Evolutionary conservation across 805 yeast species (phyloP).

Genomic region (Hanseniaspora lachancei): DNA sequence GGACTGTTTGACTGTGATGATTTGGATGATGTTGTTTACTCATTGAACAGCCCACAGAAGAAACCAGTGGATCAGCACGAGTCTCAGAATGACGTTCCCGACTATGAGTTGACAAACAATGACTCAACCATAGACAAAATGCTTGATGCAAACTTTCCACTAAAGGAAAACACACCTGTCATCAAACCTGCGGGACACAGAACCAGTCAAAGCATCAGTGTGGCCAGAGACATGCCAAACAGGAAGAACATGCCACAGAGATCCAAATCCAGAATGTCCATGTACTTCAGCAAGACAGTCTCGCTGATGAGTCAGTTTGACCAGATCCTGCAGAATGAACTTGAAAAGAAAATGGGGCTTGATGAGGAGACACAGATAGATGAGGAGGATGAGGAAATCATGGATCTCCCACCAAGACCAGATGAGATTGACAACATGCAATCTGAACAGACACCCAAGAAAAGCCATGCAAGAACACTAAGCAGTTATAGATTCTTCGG

Average conservation of each 20-base stretch:
- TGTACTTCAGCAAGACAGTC: slow-evolving; percentile 13
- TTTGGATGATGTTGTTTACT: slow-evolving; percentile 8
- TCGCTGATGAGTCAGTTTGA: slow-evolving; percentile 52
- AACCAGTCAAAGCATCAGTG: slow-evolving; percentile 12
- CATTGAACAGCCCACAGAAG: slow-evolving; percentile 10
- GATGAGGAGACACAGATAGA: slow-evolving; percentile 17
- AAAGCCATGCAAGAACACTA: slow-evolving; percentile 5
- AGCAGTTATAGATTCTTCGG: slow-evolving; percentile 12
- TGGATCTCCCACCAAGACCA: slow-evolving; percentile 10
- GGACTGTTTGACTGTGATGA: not conserved
- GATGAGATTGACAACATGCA: slow-evolving; percentile 2
- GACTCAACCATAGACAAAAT: not conserved
- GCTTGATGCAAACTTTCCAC: not conserved
- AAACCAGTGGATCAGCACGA: not conserved
- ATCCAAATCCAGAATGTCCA: slow-evolving; percentile 12
- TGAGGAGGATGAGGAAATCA: slow-evolving; percentile 5
- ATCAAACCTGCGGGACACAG: not conserved
- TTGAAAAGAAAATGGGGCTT: slow-evolving; percentile 39
- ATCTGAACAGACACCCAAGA: not conserved
- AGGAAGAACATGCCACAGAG: slow-evolving; percentile 7
- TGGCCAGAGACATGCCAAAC: not conserved
- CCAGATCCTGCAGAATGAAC: slow-evolving; percentile 49
- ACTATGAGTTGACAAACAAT: not conserved
- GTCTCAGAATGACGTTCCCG: not conserved
- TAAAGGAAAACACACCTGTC: not conserved